Conservation (phyloP, 1,139 yeast genomes). For the Casaregolazyma lundiana region DNA sequence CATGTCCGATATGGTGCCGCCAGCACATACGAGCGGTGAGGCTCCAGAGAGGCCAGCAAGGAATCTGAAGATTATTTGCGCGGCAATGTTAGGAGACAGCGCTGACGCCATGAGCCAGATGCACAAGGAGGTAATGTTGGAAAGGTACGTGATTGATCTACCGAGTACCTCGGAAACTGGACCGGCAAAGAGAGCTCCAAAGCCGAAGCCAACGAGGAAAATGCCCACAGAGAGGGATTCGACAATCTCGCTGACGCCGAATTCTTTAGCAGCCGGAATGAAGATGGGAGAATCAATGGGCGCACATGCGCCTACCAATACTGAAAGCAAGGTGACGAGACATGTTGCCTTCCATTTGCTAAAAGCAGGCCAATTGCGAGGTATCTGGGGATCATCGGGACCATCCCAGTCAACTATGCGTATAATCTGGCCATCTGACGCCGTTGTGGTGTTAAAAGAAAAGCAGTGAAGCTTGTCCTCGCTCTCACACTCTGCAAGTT, state of each 20-base stretch:
- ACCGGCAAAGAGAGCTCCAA: conserved; percentile 1
- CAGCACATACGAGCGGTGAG: conserved; percentile 73
- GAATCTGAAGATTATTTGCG: conserved; percentile 66
- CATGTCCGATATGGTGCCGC: conserved; percentile 72
- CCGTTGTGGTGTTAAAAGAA: no score
- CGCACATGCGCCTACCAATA: conserved; percentile 2
- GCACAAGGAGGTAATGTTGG: conserved; percentile 22
- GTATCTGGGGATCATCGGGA: conserved; percentile 1
- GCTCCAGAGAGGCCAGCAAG: conserved; percentile 74
- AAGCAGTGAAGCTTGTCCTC: no score
- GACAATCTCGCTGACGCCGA: conserved; percentile 2
- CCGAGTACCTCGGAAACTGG: conserved; percentile 11
- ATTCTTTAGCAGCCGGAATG: neutral
- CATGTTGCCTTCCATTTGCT: conserved; percentile 1
- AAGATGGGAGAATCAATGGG: conserved; percentile 6
- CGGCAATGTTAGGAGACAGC: conserved; percentile 64
- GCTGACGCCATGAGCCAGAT: conserved; percentile 67
- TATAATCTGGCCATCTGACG: no score
- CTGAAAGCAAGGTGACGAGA: neutral
- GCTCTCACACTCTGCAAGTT: no score
- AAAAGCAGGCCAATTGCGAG: conserved; percentile 2
- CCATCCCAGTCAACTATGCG: no score
- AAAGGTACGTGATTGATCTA: conserved; percentile 1
- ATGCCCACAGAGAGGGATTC: conserved; percentile 4
- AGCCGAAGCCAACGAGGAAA: conserved; percentile 7